A percentile compares a stretch with the other conserved stretches of the same genome.
phyloP scores from a whole-genome alignment of 2,329 filamentous ascomycete species.

The Fusarium lyarnte region DNA sequence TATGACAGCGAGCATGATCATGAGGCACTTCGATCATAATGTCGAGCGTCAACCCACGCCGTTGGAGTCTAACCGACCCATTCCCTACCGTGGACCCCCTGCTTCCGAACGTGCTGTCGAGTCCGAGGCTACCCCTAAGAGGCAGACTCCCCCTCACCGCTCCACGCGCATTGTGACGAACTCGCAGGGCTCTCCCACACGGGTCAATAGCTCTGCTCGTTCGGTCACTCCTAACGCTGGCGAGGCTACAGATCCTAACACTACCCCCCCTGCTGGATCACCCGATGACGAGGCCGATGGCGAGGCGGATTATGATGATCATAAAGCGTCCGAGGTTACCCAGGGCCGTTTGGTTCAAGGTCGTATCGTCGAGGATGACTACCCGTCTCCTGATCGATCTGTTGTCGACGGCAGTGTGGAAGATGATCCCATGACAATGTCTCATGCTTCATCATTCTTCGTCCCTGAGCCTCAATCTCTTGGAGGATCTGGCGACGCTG shows the following conservation, averaged over 20 bases:
- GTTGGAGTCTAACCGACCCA: constrained; percentile 48
- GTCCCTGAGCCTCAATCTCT: constrained; percentile 73
- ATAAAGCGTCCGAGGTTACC: constrained; percentile 87
- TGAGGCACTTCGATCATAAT: constrained; percentile 70
- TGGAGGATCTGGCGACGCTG: constrained; percentile 85
- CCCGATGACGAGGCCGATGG: constrained; percentile 45
- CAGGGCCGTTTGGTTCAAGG: constrained; percentile 91
- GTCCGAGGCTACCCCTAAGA: constrained; percentile 31
- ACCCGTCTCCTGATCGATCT: constrained; percentile 79
- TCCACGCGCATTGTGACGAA: constrained; percentile 52
- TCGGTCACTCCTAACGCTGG: constrained; percentile 14
- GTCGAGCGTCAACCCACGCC: constrained; percentile 57
- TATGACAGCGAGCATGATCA: constrained; percentile 82
- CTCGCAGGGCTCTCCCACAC: constrained; percentile 56
- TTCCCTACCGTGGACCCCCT: constrained; percentile 30
- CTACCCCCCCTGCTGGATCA: constrained; percentile 38
- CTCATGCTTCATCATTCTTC: constrained; percentile 83
- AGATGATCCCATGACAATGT: constrained; percentile 85
- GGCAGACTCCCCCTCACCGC: constrained; percentile 35
- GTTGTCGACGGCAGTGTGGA: constrained; percentile 73
- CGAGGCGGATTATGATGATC: constrained; percentile 73
- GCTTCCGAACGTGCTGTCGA: constrained; percentile 31
- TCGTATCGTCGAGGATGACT: constrained; percentile 94
- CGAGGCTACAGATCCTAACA: constrained; percentile 23
- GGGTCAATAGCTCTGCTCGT: constrained; percentile 39